Percentiles rank a stretch among this genome's conserved stretches.
Evolutionary conservation across 371 early-diverging fungal genomes (phyloP).

Genomic region (Smittium mucronatum): DNA sequence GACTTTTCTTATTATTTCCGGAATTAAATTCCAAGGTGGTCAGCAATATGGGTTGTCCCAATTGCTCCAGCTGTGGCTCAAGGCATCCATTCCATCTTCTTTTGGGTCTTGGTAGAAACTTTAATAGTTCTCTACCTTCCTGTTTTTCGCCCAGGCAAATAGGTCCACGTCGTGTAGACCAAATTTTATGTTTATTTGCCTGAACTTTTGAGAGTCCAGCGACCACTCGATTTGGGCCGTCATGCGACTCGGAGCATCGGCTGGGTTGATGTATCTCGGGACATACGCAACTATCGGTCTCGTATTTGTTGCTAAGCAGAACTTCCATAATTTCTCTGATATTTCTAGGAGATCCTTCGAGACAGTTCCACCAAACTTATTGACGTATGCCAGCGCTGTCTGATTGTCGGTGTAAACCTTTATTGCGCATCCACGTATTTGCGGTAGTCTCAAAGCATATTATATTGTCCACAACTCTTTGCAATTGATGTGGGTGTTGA

Average conservation of each 20-base stretch:
- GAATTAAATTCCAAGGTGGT: conserved; percentile 25
- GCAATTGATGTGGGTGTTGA: background rate
- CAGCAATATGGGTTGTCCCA: conserved; percentile 15
- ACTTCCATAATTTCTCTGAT: background rate
- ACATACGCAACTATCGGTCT: background rate
- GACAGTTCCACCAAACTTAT: background rate
- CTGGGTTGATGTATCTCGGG: background rate
- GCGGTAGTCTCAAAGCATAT: background rate
- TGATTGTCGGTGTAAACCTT: background rate
- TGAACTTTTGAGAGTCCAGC: conserved; percentile 5
- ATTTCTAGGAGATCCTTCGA: background rate
- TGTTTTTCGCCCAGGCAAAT: conserved; percentile 21
- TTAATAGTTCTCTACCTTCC: conserved; percentile 15
- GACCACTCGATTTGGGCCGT: conserved; percentile 8
- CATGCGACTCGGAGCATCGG: background rate
- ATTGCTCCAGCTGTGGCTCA: conserved; percentile 18
- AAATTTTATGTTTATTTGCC: background rate
- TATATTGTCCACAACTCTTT: background rate
- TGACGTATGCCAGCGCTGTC: background rate
- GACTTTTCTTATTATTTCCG: conserved; percentile 19
- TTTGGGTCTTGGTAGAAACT: conserved; percentile 17
- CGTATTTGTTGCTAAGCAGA: background rate
- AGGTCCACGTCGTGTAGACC: conserved; percentile 19
- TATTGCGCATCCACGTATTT: background rate
- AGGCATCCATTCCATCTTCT: conserved; percentile 22